A percentile compares a stretch with the other conserved stretches of the same genome.
phyloP scores from a whole-genome alignment of 83 land plant species.

The Picea abies region DNA sequence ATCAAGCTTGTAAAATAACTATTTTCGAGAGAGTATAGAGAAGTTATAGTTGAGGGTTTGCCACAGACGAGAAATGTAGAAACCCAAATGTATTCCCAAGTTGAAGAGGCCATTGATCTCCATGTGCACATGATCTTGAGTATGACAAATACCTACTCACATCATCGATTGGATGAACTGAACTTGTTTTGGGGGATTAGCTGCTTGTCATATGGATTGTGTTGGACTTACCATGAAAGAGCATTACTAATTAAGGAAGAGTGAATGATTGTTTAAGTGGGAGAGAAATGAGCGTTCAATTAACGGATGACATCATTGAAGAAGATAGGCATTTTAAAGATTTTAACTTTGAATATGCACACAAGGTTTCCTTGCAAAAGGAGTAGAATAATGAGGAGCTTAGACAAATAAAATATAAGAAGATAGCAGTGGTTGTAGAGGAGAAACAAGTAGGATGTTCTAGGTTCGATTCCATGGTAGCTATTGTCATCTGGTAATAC shows the following conservation, averaged over 20 bases:
- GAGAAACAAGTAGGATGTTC: background rate
- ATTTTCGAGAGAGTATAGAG: background rate
- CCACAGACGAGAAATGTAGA: too few relatives aligned
- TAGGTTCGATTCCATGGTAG: background rate
- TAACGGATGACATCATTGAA: background rate
- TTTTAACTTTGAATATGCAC: background rate
- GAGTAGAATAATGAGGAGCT: background rate
- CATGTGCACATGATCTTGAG: background rate
- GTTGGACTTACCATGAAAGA: slow-evolving; percentile 2
- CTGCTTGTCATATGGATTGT: background rate
- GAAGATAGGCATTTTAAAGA: background rate
- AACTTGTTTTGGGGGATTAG: background rate
- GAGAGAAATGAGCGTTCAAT: background rate
- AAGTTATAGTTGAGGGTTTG: background rate
- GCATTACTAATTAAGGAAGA: background rate
- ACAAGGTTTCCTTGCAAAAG: background rate
- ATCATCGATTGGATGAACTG: background rate
- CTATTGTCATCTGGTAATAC: background rate
- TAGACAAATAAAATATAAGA: background rate
- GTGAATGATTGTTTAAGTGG: background rate
- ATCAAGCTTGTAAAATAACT: slow-evolving; percentile 1
- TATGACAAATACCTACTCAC: background rate
- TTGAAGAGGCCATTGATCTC: background rate
- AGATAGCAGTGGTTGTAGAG: background rate
- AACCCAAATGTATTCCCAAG: background rate